phyloP scores from a whole-genome alignment of 345 rosid genomes.

The Heritiera littoralis region DNA sequence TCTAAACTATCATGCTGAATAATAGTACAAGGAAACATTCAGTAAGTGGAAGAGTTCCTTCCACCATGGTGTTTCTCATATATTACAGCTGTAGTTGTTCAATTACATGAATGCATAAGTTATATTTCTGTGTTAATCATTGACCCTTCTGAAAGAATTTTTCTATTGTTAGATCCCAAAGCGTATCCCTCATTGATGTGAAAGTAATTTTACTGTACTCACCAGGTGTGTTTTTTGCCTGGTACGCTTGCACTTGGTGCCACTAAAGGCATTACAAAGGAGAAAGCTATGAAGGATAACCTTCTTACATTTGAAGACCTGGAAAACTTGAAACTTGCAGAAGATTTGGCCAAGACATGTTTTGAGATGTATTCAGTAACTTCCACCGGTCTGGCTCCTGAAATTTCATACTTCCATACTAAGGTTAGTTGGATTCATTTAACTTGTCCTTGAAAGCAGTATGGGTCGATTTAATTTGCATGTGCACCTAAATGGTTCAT shows the following conservation, averaged over 20 bases:
- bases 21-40: background rate
- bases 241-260: constrained; percentile 98
- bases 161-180: background rate
- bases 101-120: background rate
- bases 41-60: constrained; percentile 2
- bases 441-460: constrained; percentile 2
- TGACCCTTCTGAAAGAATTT: background rate
- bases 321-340: constrained; percentile 93
- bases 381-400: constrained; percentile 97
- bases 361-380: constrained; percentile 95
- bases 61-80: constrained; percentile 5
- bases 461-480: constrained; percentile 9
- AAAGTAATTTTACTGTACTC: background rate
- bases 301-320: constrained; percentile 82
- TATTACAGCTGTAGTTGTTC: background rate
- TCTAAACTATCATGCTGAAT: background rate
- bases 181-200: background rate
- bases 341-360: constrained; percentile 87
- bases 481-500: background rate
- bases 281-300: constrained; percentile 74
- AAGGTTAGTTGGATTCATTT: constrained; percentile 45
- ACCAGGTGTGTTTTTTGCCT: constrained; percentile 92
- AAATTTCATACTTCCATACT: constrained; percentile 94
- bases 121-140: constrained; percentile 1
- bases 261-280: constrained; percentile 83